These are phyloP conservation scores for Calendula officinalis DNA, from an alignment of 129 eudicot species.

Conservation along the genomic window DNA sequence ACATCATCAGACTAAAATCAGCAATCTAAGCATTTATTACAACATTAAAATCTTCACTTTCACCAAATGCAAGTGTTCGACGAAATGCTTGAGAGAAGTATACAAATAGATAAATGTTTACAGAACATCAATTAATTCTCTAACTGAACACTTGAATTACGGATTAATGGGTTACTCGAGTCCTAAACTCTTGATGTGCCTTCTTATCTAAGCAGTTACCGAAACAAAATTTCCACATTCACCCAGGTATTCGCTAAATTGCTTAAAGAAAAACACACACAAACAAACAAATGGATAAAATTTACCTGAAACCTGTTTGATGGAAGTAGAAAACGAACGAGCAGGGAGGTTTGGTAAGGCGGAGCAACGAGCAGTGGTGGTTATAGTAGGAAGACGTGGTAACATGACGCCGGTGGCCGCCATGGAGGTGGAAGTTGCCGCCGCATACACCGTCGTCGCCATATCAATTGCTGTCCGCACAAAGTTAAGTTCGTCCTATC, in stretches of 20 bases:
- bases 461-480: slow-evolving; percentile 27
- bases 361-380: slow-evolving; percentile 32
- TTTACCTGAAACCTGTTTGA: slow-evolving; percentile 53
- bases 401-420: slow-evolving; percentile 53
- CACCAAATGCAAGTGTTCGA: slow-evolving; percentile 13
- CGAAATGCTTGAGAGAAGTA: slow-evolving; percentile 29
- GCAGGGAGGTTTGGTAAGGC: slow-evolving; percentile 55
- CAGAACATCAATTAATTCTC: neutral
- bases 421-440: slow-evolving; percentile 56
- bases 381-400: slow-evolving; percentile 39
- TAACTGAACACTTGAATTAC: neutral
- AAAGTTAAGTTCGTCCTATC: slow-evolving; percentile 16
- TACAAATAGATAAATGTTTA: neutral
- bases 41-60: neutral
- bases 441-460: slow-evolving; percentile 27
- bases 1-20: no score
- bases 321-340: slow-evolving; percentile 40
- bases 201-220: neutral
- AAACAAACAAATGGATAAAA: slow-evolving; percentile 3
- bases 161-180: neutral
- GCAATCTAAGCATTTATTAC: neutral
- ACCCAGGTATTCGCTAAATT: slow-evolving; percentile 31
- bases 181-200: neutral
- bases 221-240: neutral
- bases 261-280: slow-evolving; percentile 11